Conservation (phyloP, 495 filamentous ascomycete species). For the Xylaria acuta region DNA sequence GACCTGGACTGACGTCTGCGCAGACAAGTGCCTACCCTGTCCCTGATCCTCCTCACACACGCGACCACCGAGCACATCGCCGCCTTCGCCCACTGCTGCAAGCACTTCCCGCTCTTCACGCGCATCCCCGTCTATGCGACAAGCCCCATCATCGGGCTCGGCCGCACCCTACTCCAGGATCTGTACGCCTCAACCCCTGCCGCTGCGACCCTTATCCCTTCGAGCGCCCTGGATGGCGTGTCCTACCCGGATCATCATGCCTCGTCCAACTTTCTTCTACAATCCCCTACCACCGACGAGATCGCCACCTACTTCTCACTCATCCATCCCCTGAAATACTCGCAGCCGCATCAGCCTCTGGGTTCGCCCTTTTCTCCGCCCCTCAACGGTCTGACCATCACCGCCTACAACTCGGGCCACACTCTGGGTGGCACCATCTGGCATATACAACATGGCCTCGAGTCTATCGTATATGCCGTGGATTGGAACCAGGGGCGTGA, state of each 20-base stretch:
- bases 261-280: constrained; percentile 69
- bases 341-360: constrained; percentile 88
- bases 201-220: constrained; percentile 77
- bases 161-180: constrained; percentile 88
- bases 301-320: constrained; percentile 89
- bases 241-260: constrained; percentile 63
- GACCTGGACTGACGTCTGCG: constrained; percentile 19
- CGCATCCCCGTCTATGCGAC: constrained; percentile 97
- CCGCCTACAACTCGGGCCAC: constrained; percentile 95
- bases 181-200: constrained; percentile 89
- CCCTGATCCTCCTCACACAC: constrained; percentile 93
- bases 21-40: constrained; percentile 88
- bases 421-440: constrained; percentile 97
- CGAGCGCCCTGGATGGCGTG: constrained; percentile 71
- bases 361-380: constrained; percentile 87
- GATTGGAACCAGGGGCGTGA: constrained; percentile 97
- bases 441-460: constrained; percentile 96
- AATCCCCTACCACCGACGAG: constrained; percentile 82
- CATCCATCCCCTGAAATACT: constrained; percentile 96
- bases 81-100: constrained; percentile 96
- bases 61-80: constrained; percentile 88
- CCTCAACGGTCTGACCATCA: constrained; percentile 90
- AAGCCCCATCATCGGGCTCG: constrained; percentile 88
- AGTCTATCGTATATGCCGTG: constrained; percentile 96
- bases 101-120: constrained; percentile 88